Evolutionary conservation across 1,139 yeast genomes (phyloP).

Genomic region (Kodamaea plutei): DNA sequence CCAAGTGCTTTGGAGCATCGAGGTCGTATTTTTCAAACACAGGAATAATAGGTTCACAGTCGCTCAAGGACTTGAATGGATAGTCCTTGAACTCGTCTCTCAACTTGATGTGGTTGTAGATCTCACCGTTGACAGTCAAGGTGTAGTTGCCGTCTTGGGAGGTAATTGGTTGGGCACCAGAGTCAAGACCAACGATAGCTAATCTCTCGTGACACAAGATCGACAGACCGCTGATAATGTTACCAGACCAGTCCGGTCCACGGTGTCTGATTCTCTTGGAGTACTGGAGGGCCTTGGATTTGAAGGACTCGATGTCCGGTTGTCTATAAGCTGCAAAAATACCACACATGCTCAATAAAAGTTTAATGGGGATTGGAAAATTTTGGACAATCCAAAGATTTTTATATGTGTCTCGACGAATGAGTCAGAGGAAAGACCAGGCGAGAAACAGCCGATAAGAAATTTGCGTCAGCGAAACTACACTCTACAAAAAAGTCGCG

Average conservation of each 20-base stretch:
- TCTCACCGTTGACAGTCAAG: constrained; percentile 94
- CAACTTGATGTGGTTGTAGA: constrained; percentile 89
- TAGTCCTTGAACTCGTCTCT: constrained; percentile 73
- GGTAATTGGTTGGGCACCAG: constrained; percentile 97
- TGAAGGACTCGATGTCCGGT: constrained; percentile 74
- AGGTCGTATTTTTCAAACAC: constrained; percentile 78
- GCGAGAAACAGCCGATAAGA: no score
- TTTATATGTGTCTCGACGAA: constrained; percentile 3
- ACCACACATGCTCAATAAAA: constrained; percentile 97
- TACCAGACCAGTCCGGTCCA: constrained; percentile 99
- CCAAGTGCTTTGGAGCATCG: constrained; percentile 89
- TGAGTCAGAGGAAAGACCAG: no score
- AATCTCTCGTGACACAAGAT: constrained; percentile 90
- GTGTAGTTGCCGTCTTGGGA: constrained; percentile 70
- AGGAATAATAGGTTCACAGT: constrained; percentile 97
- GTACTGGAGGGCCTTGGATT: constrained; percentile 81
- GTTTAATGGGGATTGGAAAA: constrained; percentile 3
- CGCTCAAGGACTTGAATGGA: constrained; percentile 79
- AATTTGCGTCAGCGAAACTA: no score
- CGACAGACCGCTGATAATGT: constrained; percentile 71
- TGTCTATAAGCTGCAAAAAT: constrained; percentile 89
- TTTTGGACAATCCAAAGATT: constrained; percentile 1
- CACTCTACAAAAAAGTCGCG: no score
- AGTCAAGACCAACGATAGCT: constrained; percentile 90
- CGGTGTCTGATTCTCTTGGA: constrained; percentile 94